Evolutionary conservation across 2,329 filamentous ascomycete species (phyloP).

Genomic region (Erysiphe pulchra): DNA sequence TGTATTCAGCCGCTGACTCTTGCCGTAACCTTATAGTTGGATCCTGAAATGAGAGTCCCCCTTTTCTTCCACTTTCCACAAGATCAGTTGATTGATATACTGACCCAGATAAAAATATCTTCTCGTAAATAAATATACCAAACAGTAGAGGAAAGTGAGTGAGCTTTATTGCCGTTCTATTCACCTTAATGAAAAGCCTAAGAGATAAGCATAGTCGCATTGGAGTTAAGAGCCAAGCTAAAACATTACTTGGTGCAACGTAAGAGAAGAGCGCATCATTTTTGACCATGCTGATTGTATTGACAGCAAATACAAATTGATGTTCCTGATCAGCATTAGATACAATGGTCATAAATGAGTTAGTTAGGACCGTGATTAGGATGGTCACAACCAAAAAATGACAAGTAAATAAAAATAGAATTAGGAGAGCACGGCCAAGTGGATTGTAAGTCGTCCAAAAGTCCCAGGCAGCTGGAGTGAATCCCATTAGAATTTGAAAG

Average conservation of each 20-base stretch:
- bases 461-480: slow-evolving; percentile 86
- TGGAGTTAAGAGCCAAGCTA: slow-evolving; percentile 74
- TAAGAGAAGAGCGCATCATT: slow-evolving; percentile 94
- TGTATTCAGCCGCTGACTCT: slow-evolving; percentile 69
- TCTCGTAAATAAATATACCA: slow-evolving; percentile 69
- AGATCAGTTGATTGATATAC: slow-evolving; percentile 69
- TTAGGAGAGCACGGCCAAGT: slow-evolving; percentile 50
- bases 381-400: slow-evolving; percentile 92
- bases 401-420: slow-evolving; percentile 73
- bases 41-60: slow-evolving; percentile 30
- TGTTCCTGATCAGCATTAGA: slow-evolving; percentile 87
- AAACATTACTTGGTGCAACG: slow-evolving; percentile 69
- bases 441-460: slow-evolving; percentile 51
- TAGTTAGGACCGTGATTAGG: slow-evolving; percentile 81
- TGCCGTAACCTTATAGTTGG: slow-evolving; percentile 38
- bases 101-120: slow-evolving; percentile 44
- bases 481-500: slow-evolving; percentile 88
- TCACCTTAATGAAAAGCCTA: slow-evolving; percentile 57
- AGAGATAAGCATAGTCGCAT: slow-evolving; percentile 59
- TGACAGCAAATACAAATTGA: slow-evolving; percentile 80
- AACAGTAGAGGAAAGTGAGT: slow-evolving; percentile 78
- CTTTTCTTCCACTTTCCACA: slow-evolving; percentile 34
- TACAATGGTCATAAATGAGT: slow-evolving; percentile 86
- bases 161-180: slow-evolving; percentile 72
- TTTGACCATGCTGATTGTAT: slow-evolving; percentile 94